Evolutionary conservation across 768 basidiomycete genomes (phyloP), one percentile per base, ranked within the genome.

Genomic region (Suillus subaureus): DNA sequence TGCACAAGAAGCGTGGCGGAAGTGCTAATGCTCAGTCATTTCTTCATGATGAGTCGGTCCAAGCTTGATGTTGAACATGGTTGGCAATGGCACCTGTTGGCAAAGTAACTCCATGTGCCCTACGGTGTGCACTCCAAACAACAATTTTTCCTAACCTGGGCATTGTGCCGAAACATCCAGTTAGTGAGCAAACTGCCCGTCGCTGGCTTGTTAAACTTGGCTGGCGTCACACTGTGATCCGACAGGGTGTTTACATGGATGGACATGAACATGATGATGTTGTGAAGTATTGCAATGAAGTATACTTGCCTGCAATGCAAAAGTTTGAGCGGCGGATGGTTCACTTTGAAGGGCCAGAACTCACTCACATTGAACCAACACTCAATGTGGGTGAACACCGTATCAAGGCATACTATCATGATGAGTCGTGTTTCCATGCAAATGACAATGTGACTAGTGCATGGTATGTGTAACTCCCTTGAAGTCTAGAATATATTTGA

Each of bases 91-190:
- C 74, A 33, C 55, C 61, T 8, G 70, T 62, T 16, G 78, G 80
- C 11, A 62, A 72, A 18, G 74, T 82, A 35, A 79, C 77, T 7
- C 77, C 77, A 0, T 37, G 56, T 0, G 58, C 28, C 7, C 71
- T 82, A 54, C 67, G 67, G 3, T 9, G 65, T 13, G 72, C 71
- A 0, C 62, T 81, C 39, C 75, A 80, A 39, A 43, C 62, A 5
- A 67, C 60, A 1, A 77, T 81, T 51, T 66, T 82, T 9, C 76
- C 76, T 11, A 21, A 58, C 23, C 75, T 81, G 0, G 69, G 71
- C 1, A 77, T 81, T 54, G 61, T 58, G 0, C 62, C 70, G 0
- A 73, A 69, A 31, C 65, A 63, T 11, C 77, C 75, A 0, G 65
- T 80, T 11, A 67, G 72, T 62, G 68, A 67, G 2, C 61, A 73